phyloP scores from a whole-genome alignment of 495 filamentous ascomycete species.

The Hypoxylon fragiforme region DNA sequence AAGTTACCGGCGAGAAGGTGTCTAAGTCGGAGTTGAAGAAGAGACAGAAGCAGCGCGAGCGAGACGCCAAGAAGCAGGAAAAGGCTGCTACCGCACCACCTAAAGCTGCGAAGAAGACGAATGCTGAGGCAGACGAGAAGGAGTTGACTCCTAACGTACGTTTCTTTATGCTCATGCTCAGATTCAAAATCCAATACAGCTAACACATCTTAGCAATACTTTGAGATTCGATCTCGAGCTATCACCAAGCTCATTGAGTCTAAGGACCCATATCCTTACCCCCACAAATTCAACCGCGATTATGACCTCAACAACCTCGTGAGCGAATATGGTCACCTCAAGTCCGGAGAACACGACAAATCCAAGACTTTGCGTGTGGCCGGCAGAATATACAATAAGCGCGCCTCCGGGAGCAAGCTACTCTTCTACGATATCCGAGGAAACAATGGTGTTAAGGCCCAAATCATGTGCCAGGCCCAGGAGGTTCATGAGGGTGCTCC shows the following conservation, averaged over 20 bases:
- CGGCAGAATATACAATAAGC: constrained; percentile 87
- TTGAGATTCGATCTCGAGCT: constrained; percentile 85
- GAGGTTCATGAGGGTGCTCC: constrained; percentile 60
- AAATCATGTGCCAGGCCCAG: constrained; percentile 89
- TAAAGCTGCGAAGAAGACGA: constrained; percentile 70
- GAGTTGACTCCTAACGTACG: constrained; percentile 83
- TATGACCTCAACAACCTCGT: constrained; percentile 77
- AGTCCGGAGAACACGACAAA: constrained; percentile 80
- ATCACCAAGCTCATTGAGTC: constrained; percentile 84
- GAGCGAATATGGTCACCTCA: constrained; percentile 71
- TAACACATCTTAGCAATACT: constrained; percentile 76
- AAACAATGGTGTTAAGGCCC: constrained; percentile 71
- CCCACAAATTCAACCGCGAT: constrained; percentile 93
- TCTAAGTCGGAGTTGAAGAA: constrained; percentile 95
- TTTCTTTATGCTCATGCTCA: constrained; percentile 54
- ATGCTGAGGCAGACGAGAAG: constrained; percentile 68
- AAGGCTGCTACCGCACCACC: constrained; percentile 77
- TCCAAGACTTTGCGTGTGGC: constrained; percentile 73
- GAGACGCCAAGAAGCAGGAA: constrained; percentile 83
- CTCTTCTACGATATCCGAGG: constrained; percentile 86
- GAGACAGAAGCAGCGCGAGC: constrained; percentile 87
- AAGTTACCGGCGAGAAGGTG: constrained; percentile 79
- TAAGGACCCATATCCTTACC: constrained; percentile 86
- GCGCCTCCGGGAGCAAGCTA: constrained; percentile 78
- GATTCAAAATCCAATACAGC: not conserved